Evolutionary conservation across 352 stramenopile genomes (phyloP), one percentile per base, ranked within the genome.

Genomic region (Phytophthora cryptogea): DNA sequence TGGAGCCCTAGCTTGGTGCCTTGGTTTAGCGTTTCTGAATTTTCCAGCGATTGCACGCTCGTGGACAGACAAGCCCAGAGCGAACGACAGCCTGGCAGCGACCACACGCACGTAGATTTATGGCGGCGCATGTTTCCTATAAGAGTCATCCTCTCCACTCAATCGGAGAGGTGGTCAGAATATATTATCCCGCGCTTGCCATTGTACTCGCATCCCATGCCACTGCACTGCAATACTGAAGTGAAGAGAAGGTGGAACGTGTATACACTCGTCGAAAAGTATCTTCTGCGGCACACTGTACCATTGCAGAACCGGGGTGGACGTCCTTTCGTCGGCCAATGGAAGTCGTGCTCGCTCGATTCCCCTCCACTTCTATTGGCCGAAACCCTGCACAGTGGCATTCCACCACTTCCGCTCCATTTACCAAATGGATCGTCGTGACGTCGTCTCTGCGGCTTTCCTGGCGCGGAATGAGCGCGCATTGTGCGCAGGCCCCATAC

Each of bases 251-350:
- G 20, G 20, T 23, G 20, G 20, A 23, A 23, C 20, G 20, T 23
- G 39, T 59, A 17, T n/a, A 10, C 0, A 33, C 8, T 5, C 13
- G 4, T 2, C 33, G 44, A 61, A 59, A 62, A 55, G 61, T 66
- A 61, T 66, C 51, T 55, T 66, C n/a, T 45, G 27, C 17, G 17
- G 30, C 31, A 30, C 40, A 53, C 36, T 30, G 37, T 63, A 49
- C 39, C 45, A 35, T 14, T 40, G 4, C 54, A 59, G 2, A 61
- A 37, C 30, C 55, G n/a, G 28, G 36, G 20, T n/a, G 14, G 28
- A 52, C 59, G 43, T 59, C 53, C 46, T 57, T 63, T 57, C 50
- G 56, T 56, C 28, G 8, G 17, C 64, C 63, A 71, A 68, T 72
- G 17, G 44, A 30, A 32, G 28, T 54, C 33, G 8, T 33, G 20